Base-by-base conservation (phyloP, 225 moss, liverwort and hornwort genomes). In the Physcomitrium patens region DNA sequence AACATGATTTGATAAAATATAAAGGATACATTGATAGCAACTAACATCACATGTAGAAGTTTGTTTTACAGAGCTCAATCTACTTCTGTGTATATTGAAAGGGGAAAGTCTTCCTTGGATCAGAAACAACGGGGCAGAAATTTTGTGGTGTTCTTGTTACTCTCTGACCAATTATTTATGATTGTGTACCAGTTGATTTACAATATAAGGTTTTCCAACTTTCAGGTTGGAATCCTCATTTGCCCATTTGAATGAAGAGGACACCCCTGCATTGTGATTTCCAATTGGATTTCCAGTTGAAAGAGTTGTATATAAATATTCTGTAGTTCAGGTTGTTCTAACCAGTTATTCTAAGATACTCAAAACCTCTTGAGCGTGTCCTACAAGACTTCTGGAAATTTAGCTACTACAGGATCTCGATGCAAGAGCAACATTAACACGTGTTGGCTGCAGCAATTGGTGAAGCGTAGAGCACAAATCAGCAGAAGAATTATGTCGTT, bases 401-500 rank as follows among this genome's bases (percentile, higher is more conserved):
- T 61, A 55, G 17, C 54, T 58, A 62, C 61, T 41, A 60, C 55
- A 55, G 48, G 71, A 83, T 75, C 60, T 82, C 46, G 60, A 60
- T 16, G 23, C 7, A 46, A 62, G 66, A 63, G 74, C 78, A 74
- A 47, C 60, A 55, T 16, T 61, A 70, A 51, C 69, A 75, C 78
- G 74, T 60, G 66, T 82, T 18, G 74, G 52, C 78, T 78, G 60
- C 42, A 18, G 60, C 50, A 22, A 55, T 48, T 66, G 67, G 23
- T 20, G 43, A 47, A 52, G 23, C 59, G 70, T 67, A 72, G 71
- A 23, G 49, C 42, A 74, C 26, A 41, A 24, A 48, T 19, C 12
- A 67, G 68, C 17, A 27, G 73, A 37, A 24, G 74, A 82, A 64
- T 65, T n/a, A 74, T 69, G 59, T 60, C 53, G 18, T 59, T 18